Evolutionary conservation across 495 filamentous ascomycete genomes (phyloP), one percentile per base, ranked within the genome.

Genomic region (Astrothelium subdiscretum): DNA sequence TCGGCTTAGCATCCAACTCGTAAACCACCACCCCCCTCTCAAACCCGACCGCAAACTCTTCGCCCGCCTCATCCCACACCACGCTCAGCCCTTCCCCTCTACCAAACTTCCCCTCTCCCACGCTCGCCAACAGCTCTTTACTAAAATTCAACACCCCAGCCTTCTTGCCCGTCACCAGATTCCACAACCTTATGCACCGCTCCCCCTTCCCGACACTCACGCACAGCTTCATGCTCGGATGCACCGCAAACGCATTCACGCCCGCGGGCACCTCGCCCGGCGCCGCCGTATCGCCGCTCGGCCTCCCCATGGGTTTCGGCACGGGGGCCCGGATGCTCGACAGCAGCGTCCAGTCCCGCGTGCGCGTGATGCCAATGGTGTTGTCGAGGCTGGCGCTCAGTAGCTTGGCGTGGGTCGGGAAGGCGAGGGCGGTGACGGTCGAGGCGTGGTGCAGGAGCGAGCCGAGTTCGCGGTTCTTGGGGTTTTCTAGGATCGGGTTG

Each of bases 201-300:
- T 97, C 95, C 43, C 91, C 91, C 63, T 85, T 88, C 31, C 88
- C 85, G 3, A 97, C 91, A 68, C 83, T 91, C 54, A 99, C 80
- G 85, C 96, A 94, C 59, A 99, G 81, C 77, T 97, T 97, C 81
- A 91, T 89, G 74, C 87, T 91, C 2, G 94, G 95, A 69, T 99
- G 95, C 3, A 97, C 85, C 12, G 95, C 91, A 76, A 97, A 90
- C 70, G 91, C 91, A 69, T 96, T 97, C 52, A 99, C 83, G 13
- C 94, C 94, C n/a, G 85, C 80, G 2, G 92, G 91, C n/a, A 85
- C 82, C 13, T 83, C 89, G 12, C 89, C 94, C n/a, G 84, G 77
- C 15, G 84, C 85, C 1, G 90, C 90, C 5, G 94, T 97, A 71
- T 97, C 94, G 43, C 95, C 92, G 65, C 85, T 89, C 35, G 94